These are phyloP conservation scores for Lentinula boryana DNA, from an alignment of 768 basidiomycete species.

Conservation along the genomic window DNA sequence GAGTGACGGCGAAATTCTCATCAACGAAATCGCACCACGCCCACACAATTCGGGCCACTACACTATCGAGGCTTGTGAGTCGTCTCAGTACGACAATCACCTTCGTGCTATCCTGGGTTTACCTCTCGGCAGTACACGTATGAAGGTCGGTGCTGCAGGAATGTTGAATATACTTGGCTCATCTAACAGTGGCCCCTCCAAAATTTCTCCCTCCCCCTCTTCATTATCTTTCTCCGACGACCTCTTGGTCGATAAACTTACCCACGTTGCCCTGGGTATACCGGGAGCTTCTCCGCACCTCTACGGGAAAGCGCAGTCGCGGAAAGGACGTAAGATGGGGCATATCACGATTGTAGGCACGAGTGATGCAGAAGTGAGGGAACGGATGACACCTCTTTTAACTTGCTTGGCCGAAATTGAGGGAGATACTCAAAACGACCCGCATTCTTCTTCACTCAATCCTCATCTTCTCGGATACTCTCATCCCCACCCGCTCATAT, in stretches of 20 bases:
- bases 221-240: constrained; percentile 50
- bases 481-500: constrained; percentile 70
- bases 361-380: constrained; percentile 69
- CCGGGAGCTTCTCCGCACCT: constrained; percentile 82
- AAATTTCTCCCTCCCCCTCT: not conserved
- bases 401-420: constrained; percentile 35
- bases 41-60: constrained; percentile 99
- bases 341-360: constrained; percentile 87
- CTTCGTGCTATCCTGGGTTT: constrained; percentile 89
- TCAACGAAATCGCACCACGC: constrained; percentile 97
- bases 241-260: constrained; percentile 49
- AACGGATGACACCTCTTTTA: constrained; percentile 70
- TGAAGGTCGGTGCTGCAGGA: constrained; percentile 80
- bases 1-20: constrained; percentile 75
- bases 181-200: not conserved
- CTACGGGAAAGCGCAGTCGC: constrained; percentile 89
- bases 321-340: constrained; percentile 95
- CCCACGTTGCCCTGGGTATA: constrained; percentile 44
- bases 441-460: constrained; percentile 46
- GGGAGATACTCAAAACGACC: constrained; percentile 8
- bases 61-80: constrained; percentile 95
- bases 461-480: constrained; percentile 46
- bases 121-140: constrained; percentile 81
- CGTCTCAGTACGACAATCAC: constrained; percentile 97
- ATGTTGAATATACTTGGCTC: constrained; percentile 94